Evolutionary conservation across 108 stramenopile species (phyloP).

Genomic region (Discostella stelligeroides): DNA sequence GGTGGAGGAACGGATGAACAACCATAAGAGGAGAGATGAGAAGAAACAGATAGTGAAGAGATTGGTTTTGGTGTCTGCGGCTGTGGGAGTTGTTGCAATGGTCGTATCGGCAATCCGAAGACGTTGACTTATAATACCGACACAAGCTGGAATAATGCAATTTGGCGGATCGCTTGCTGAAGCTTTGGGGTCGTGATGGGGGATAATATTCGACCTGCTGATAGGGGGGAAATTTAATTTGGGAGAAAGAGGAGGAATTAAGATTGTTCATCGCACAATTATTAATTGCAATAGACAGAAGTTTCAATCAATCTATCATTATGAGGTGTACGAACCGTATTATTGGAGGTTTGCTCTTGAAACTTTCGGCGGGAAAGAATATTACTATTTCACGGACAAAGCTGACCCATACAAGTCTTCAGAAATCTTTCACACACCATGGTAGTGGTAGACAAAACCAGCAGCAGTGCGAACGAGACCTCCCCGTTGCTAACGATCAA

Average conservation of each 20-base stretch:
- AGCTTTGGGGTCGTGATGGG: too few relatives aligned
- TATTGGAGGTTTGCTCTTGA: too few relatives aligned
- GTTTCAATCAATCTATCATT: too few relatives aligned
- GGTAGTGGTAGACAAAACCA: neutral
- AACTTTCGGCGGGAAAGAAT: too few relatives aligned
- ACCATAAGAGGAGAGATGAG: constrained; percentile 26
- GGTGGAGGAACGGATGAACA: constrained; percentile 54
- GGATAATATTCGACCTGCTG: neutral
- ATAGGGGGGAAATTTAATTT: neutral
- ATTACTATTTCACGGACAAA: too few relatives aligned
- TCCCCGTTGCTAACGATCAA: neutral
- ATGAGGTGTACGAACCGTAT: too few relatives aligned
- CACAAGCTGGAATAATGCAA: too few relatives aligned
- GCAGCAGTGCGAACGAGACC: neutral
- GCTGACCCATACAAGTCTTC: too few relatives aligned
- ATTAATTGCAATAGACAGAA: too few relatives aligned
- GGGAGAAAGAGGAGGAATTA: neutral
- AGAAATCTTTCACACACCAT: neutral
- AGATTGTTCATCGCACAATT: too few relatives aligned
- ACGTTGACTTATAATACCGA: too few relatives aligned
- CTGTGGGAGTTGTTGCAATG: constrained; percentile 44
- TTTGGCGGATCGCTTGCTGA: neutral
- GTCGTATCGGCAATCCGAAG: constrained; percentile 20
- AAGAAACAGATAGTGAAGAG: constrained; percentile 27
- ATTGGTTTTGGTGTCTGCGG: constrained; percentile 32